phyloP scores from a whole-genome alignment of 306 rosid genomes.

The Vigna radiata region DNA sequence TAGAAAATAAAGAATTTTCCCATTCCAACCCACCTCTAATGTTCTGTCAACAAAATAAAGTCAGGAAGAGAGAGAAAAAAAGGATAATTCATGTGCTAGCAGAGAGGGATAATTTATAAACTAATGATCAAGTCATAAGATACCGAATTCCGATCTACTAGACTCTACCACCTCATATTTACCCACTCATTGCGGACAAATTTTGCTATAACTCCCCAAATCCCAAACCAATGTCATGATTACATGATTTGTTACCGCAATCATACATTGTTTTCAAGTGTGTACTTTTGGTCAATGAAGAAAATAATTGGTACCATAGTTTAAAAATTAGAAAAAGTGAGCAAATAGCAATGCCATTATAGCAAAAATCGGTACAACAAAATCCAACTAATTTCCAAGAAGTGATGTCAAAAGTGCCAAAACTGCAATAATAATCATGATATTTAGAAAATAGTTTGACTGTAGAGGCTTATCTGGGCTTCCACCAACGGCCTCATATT shows the following conservation, averaged over 20 bases:
- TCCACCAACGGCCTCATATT: constrained; percentile 82
- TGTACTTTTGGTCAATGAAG: constrained; percentile 2
- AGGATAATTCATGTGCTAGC: not conserved
- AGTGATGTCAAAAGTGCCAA: constrained; percentile 84
- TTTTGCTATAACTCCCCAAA: constrained; percentile 19
- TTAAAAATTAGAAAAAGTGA: constrained; percentile 22
- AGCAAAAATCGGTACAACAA: constrained; percentile 29
- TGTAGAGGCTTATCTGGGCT: constrained; percentile 88
- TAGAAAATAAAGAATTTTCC: not conserved
- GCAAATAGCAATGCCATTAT: constrained; percentile 35
- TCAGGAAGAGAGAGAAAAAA: not conserved
- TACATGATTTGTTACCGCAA: constrained; percentile 7
- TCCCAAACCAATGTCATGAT: not conserved
- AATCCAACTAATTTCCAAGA: constrained; percentile 65
- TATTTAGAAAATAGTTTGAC: constrained; percentile 82
- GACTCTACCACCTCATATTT: constrained; percentile 1
- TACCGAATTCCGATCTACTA: not conserved
- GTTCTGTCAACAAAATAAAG: not conserved
- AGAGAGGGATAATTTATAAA: not conserved
- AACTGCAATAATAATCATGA: constrained; percentile 71
- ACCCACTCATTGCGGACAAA: constrained; percentile 19
- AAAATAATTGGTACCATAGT: not conserved
- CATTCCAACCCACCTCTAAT: not conserved
- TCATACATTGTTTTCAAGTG: constrained; percentile 6
- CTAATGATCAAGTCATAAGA: not conserved